These are phyloP conservation scores for Phytopythium delawarense DNA, from an alignment of 352 stramenopile species.

Conservation along the genomic window DNA sequence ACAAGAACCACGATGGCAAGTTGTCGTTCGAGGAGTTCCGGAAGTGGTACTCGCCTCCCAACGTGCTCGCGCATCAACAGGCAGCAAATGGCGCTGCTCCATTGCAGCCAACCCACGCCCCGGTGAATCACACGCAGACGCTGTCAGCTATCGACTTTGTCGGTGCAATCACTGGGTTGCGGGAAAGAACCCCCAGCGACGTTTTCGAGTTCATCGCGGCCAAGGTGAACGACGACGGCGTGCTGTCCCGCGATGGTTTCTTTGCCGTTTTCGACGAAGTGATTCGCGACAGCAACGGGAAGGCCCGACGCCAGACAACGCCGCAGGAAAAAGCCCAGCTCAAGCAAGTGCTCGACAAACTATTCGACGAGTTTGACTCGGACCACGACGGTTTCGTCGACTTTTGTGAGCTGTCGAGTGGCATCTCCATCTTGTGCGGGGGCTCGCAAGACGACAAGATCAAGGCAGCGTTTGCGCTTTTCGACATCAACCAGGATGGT, in stretches of 20 bases:
- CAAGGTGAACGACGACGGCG: slow-evolving; percentile 80
- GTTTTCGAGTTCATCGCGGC: slow-evolving; percentile 83
- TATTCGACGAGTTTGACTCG: slow-evolving; percentile 80
- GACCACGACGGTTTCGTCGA: slow-evolving; percentile 79
- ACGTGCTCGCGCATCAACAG: slow-evolving; percentile 17
- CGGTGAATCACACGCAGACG: slow-evolving; percentile 11
- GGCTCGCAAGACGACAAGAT: slow-evolving; percentile 82
- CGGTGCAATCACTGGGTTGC: slow-evolving; percentile 51
- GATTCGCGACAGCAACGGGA: slow-evolving; percentile 26
- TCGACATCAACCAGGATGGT: slow-evolving; percentile 86
- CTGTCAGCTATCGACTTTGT: slow-evolving; percentile 57
- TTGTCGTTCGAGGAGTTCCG: slow-evolving; percentile 82
- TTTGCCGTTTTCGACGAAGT: slow-evolving; percentile 70
- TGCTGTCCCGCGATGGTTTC: slow-evolving; percentile 63
- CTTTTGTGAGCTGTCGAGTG: slow-evolving; percentile 83
- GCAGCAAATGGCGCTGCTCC: neutral
- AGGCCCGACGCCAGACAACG: slow-evolving; percentile 20
- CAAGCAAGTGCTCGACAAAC: slow-evolving; percentile 42
- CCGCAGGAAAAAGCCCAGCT: slow-evolving; percentile 32
- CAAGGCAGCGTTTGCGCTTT: slow-evolving; percentile 75
- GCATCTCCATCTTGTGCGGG: slow-evolving; percentile 76
- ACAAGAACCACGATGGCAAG: slow-evolving; percentile 76
- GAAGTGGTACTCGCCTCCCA: slow-evolving; percentile 62
- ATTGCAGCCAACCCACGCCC: neutral
- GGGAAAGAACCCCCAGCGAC: slow-evolving; percentile 44